Evolutionary conservation across 768 basidiomycete genomes (phyloP), one percentile per base, ranked within the genome.

Genomic region (Tremella mesenterica): DNA sequence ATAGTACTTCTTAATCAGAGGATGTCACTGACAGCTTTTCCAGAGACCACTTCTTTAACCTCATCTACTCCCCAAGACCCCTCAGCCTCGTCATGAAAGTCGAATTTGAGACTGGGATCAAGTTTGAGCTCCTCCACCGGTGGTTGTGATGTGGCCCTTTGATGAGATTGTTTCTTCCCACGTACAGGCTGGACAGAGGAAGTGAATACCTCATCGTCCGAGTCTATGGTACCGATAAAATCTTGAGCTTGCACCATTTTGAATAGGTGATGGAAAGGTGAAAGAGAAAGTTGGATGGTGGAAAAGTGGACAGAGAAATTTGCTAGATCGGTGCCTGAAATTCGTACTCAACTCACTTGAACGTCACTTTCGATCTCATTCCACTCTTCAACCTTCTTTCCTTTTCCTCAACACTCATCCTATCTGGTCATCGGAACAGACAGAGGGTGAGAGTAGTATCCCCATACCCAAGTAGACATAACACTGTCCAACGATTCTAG

Each of bases 101-200:
- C 79, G 14, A 84, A 62, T 72, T 90, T 88, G 67, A 96, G 93
- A 29, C 79, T 77, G 67, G 93, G 89, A 50, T 85, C 84, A 13
- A 85, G 86, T 73, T 93, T 80, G 33, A 96, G 77, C 29, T 66
- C 65, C 23, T 70, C 65, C 23, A 48, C 29, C 34, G 31, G 10
- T 14, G 48, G 38, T 29, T 58, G 51, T n/a, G 18, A 36, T 20
- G 30, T 28, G 2, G 54, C 39, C 28, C 33, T 44, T 6, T 41
- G 47, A 21, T 27, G 36, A 2, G 39, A 28, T 23, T 48, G 30
- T n/a, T n/a, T n/a, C n/a, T n/a, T n/a, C n/a, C n/a, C n/a, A n/a
- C n/a, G n/a, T n/a, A n/a, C n/a, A n/a, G 59, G 52, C 30, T 63
- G 61, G 25, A 61, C 64, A 27, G 54, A 58, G 48, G n/a, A n/a